These are phyloP conservation scores for Asterionellopsis glacialis DNA, from an alignment of 108 stramenopile species.

Conservation along the genomic window DNA sequence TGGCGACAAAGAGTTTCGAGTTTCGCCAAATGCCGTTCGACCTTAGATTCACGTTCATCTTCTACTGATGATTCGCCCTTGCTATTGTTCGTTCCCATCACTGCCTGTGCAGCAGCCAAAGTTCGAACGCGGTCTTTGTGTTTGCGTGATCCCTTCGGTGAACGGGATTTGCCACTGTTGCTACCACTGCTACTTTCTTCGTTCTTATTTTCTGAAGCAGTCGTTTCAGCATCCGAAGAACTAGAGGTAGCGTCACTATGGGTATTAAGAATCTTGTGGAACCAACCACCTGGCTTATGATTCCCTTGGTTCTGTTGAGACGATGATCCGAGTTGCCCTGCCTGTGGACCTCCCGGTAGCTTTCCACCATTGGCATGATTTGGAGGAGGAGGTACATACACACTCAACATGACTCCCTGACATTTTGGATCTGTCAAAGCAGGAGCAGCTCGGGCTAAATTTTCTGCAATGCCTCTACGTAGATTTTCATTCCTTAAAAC, in stretches of 20 bases:
- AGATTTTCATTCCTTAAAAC: slow-evolving; percentile 71
- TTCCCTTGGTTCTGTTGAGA: slow-evolving; percentile 11
- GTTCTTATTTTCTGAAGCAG: slow-evolving; percentile 9
- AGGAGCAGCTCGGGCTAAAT: slow-evolving; percentile 80
- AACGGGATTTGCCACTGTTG: background rate
- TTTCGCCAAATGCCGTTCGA: slow-evolving; percentile 51
- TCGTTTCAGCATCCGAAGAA: slow-evolving; percentile 5
- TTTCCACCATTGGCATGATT: slow-evolving; percentile 59
- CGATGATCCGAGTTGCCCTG: slow-evolving; percentile 20
- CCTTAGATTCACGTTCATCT: slow-evolving; percentile 46
- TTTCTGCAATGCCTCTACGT: slow-evolving; percentile 78
- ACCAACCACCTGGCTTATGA: slow-evolving; percentile 59
- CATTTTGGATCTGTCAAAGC: slow-evolving; percentile 85
- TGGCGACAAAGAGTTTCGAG: slow-evolving; percentile 66
- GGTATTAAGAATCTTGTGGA: slow-evolving; percentile 65
- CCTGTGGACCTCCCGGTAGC: slow-evolving; percentile 33
- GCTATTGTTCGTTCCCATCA: slow-evolving; percentile 42
- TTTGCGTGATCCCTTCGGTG: slow-evolving; percentile 7
- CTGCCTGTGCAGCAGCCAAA: slow-evolving; percentile 71
- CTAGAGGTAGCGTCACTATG: slow-evolving; percentile 18
- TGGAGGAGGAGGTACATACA: slow-evolving; percentile 80
- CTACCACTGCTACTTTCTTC: too few species aligned
- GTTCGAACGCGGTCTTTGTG: slow-evolving; percentile 49
- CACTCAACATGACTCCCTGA: slow-evolving; percentile 86
- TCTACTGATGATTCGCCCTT: slow-evolving; percentile 24